Percentiles rank a stretch among this genome's conserved stretches.
phyloP scores from a whole-genome alignment of 768 basidiomycete species.

The Auricularia cornea region DNA sequence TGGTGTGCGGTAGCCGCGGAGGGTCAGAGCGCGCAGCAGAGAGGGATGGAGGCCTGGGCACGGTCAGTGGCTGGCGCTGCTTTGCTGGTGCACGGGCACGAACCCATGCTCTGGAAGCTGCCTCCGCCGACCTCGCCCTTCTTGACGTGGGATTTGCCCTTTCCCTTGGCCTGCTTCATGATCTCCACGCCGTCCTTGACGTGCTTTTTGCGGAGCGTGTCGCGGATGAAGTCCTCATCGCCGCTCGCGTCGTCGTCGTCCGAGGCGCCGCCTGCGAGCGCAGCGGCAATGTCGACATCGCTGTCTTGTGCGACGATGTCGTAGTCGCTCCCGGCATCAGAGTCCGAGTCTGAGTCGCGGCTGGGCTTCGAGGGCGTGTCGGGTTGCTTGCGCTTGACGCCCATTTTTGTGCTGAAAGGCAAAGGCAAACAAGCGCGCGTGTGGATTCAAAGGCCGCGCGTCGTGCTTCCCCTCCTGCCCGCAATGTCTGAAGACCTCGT shows the following conservation, averaged over 20 bases:
- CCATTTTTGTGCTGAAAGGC: neutral
- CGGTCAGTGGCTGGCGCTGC: neutral
- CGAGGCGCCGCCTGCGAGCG: conserved; percentile 1
- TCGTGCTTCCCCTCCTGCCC: neutral
- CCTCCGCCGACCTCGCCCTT: conserved; percentile 80
- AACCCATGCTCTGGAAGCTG: conserved; percentile 95
- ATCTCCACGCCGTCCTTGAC: conserved; percentile 67
- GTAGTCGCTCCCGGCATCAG: conserved; percentile 2
- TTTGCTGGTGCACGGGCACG: conserved; percentile 18
- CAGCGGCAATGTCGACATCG: conserved; percentile 2
- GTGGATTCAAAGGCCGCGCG: conserved; percentile 7
- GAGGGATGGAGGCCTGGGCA: conserved; percentile 69
- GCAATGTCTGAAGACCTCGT: conserved; percentile 78
- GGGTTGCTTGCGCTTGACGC: neutral
- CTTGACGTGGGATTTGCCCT: conserved; percentile 57
- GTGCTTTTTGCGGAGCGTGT: conserved; percentile 64
- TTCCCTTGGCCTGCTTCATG: conserved; percentile 70
- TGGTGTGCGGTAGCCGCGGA: conserved; percentile 91
- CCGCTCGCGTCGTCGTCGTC: conserved; percentile 44
- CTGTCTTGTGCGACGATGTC: conserved; percentile 7
- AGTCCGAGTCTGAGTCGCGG: conserved; percentile 2
- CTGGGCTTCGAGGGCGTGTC: neutral
- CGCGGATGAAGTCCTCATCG: conserved; percentile 54
- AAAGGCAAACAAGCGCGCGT: neutral
- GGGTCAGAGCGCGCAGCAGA: conserved; percentile 72